A percentile compares a stretch with the other conserved stretches of the same genome.
Evolutionary conservation across 148 eudicot species (phyloP).

Genomic region (Simmondsia chinensis): DNA sequence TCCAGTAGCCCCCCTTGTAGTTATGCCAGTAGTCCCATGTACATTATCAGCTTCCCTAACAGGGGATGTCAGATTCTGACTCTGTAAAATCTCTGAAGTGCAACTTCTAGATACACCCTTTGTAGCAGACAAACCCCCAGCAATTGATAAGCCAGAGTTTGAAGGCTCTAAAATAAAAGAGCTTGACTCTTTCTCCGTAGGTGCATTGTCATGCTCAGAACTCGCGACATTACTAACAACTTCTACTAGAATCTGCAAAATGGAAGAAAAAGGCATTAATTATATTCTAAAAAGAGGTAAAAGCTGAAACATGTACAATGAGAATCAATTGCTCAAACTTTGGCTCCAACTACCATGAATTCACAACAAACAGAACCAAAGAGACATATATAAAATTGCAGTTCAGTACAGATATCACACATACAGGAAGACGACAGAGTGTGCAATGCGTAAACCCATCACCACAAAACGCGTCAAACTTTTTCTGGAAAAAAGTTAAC

Average conservation of each 20-base stretch:
- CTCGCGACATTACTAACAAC: slow-evolving; percentile 27
- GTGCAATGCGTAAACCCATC: too few species aligned
- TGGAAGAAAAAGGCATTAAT: not conserved
- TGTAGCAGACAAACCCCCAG: slow-evolving; percentile 73
- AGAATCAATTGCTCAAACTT: too few species aligned
- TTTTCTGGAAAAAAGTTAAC: too few species aligned
- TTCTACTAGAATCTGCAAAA: slow-evolving; percentile 83
- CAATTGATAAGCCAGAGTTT: slow-evolving; percentile 55
- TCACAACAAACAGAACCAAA: too few species aligned
- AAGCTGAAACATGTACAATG: not conserved
- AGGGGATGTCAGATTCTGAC: slow-evolving; percentile 33
- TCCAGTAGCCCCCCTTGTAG: slow-evolving; percentile 76
- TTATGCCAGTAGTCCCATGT: slow-evolving; percentile 58
- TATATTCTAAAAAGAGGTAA: not conserved
- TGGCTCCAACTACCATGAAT: too few species aligned
- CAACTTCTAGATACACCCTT: slow-evolving; percentile 55
- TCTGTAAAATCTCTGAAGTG: slow-evolving; percentile 39
- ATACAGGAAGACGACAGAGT: too few species aligned
- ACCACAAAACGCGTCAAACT: too few species aligned
- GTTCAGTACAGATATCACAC: too few species aligned
- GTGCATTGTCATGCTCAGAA: slow-evolving; percentile 37
- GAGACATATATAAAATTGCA: too few species aligned
- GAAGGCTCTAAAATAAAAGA: slow-evolving; percentile 56
- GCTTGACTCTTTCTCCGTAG: slow-evolving; percentile 35
- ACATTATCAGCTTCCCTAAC: slow-evolving; percentile 42